Evolutionary conservation across 805 yeast genomes (phyloP), one percentile per base, ranked within the genome.

Genomic region (Lachancea thermotolerans): DNA sequence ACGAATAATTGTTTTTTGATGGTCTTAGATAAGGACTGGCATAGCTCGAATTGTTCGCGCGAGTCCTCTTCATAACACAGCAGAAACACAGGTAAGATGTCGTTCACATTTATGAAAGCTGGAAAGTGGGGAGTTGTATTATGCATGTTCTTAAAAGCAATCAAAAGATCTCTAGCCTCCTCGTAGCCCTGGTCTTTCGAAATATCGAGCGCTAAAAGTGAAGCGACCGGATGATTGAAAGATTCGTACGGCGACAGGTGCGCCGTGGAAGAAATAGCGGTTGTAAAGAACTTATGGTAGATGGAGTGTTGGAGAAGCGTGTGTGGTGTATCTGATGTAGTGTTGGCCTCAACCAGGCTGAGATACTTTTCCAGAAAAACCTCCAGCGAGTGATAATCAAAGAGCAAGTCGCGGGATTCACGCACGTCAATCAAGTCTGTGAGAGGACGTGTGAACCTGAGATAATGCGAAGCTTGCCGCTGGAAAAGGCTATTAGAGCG

Each of bases 151-250:
- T 73, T 76, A 64, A 75, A 82, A 38, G 70, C 67, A 2, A 79
- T 74, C 17, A 86, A 65, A 33, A 79, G 59, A 15, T 73, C 75
- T 42, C 83, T 72, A 4, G 93, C 79, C n/a, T 66, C 63, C 10
- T 76, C 80, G 29, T 77, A 61, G 11, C 49, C 50, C 47, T 62
- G 58, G 1, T 56, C 57, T 28, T 43, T 45, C 12, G 56, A 46
- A 18, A 62, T 48, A 45, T 86, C 77, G 3, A 88, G 69, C 0
- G 82, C 81, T 41, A 88, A 72, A 11, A 91, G 59, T 35, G 89
- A 84, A 2, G 86, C 74, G 1, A 88, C 76, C 0, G 97, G 97
- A 59, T 90, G 96, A 52, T 85, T 81, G 61, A 89, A 81, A 4
- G 88, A 81, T 62, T 91, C 97, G 59, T 85, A 87, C 1, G 91